Base-by-base conservation (phyloP, 2,329 filamentous ascomycete species). In the Dactylellina sp. region DNA sequence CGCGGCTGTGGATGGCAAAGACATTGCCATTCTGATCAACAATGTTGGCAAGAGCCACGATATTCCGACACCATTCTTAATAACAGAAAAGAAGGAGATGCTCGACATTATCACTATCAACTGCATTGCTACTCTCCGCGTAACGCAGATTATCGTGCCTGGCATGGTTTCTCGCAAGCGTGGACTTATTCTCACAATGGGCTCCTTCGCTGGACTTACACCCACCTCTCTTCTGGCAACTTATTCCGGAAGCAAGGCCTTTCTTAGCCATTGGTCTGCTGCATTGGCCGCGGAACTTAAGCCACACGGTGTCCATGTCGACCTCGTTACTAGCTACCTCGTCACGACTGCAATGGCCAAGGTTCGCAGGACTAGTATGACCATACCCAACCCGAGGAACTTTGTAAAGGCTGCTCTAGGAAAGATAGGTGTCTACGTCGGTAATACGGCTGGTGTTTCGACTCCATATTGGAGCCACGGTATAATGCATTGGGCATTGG, bases 291-390 rank as follows among this genome's bases (percentile, higher is more conserved):
- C 89, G 12, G 95, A 99, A 82, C 86, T 99, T 28, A 88, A 90
- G 76, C 87, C 89, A 0, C 86, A 91, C 78, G 91, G 92, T 66
- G 88, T 99, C 42, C 89, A 92, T 76, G 93, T 97, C n/a, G 89
- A 98, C 82, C 87, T 98, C 53, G 89, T 96, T 25, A 87, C 98
- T 78, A 93, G 91, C 78, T 96, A 99, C 81, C 88, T 99, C 52
- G 91, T 99, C 79, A 96, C 93, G 2, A 94, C 92, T 0, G 92
- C 94, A 79, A 99, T 99, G 95, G 94, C 91, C 83, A 99, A 99
- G 86, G 88, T 99, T 78, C 90, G 92, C 79, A 90, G 89, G 65
- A 84, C 92, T 0, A 94, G 87, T 76, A 82, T 89, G 49, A 84
- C 93, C 66, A 90, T 98, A 49, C 95, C 95, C 7, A 92, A 86